Evolutionary conservation across 2,329 filamentous ascomycete species (phyloP).

Genomic region (Botrytis medusae): DNA sequence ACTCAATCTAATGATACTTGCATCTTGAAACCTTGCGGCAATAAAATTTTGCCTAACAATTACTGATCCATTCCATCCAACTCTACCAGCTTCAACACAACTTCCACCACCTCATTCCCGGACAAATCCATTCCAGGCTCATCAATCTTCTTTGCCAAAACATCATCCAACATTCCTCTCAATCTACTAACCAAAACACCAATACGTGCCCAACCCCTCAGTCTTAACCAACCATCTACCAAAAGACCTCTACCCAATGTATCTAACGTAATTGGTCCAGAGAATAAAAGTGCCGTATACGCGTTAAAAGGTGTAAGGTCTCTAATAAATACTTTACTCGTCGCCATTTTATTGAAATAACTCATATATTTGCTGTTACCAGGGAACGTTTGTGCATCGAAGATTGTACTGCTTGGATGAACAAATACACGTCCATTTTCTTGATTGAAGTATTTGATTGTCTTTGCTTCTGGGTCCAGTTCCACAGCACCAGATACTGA

Average conservation of each 20-base stretch:
- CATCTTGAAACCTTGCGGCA: not conserved
- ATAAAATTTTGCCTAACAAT: not conserved
- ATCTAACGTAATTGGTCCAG: conserved; percentile 80
- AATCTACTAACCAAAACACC: conserved; percentile 84
- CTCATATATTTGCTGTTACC: conserved; percentile 75
- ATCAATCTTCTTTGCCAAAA: conserved; percentile 79
- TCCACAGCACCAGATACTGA: conserved; percentile 88
- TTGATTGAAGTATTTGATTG: conserved; percentile 89
- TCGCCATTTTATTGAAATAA: conserved; percentile 91
- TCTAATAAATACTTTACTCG: conserved; percentile 86
- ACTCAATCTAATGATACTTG: not conserved
- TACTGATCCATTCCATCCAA: conserved; percentile 75
- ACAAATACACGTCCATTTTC: conserved; percentile 88
- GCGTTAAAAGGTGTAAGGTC: conserved; percentile 93
- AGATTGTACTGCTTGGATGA: conserved; percentile 84
- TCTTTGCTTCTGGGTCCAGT: conserved; percentile 85
- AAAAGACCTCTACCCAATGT: conserved; percentile 82
- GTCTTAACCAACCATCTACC: conserved; percentile 84
- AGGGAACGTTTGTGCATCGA: conserved; percentile 76
- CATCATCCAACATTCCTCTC: conserved; percentile 80
- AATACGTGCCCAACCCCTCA: conserved; percentile 92
- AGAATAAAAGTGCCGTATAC: conserved; percentile 85
- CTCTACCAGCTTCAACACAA: conserved; percentile 80
- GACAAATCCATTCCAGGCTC: conserved; percentile 62
- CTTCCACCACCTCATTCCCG: conserved; percentile 67